Conservation (phyloP, 1,139 yeast genomes). For the Yamadazyma atlantica region DNA sequence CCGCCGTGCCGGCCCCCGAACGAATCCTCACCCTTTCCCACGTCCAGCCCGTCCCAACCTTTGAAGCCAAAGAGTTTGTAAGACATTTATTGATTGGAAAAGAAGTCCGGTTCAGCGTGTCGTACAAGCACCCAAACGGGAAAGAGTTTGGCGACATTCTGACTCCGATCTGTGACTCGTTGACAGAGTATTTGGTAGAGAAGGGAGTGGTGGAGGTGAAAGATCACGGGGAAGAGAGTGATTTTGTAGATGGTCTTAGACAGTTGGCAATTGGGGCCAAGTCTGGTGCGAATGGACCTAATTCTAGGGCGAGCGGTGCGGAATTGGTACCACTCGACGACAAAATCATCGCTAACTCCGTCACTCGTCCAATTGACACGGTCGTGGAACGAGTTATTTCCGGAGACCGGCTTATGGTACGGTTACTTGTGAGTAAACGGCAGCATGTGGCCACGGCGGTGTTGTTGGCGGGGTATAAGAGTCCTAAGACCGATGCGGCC, state of each 20-base stretch:
- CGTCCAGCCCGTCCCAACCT: constrained; percentile 51
- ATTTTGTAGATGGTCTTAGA: constrained; percentile 24
- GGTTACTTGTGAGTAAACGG: constrained; percentile 47
- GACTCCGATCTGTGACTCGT: constrained; percentile 62
- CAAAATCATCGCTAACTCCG: constrained; percentile 36
- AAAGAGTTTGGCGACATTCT: constrained; percentile 74
- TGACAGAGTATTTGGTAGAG: constrained; percentile 55
- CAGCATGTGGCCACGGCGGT: constrained; percentile 55
- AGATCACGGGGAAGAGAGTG: constrained; percentile 46
- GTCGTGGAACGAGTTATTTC: constrained; percentile 74
- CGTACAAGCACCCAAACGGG: constrained; percentile 51
- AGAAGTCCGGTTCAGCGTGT: constrained; percentile 58
- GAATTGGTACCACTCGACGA: constrained; percentile 42
- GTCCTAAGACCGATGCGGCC: constrained; percentile 74
- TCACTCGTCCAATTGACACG: constrained; percentile 46
- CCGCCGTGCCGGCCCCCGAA: constrained; percentile 53
- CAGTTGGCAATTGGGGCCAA: constrained; percentile 51
- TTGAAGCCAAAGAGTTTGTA: constrained; percentile 60
- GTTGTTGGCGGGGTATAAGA: constrained; percentile 68
- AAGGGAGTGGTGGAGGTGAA: constrained; percentile 66
- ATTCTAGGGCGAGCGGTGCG: too few species aligned
- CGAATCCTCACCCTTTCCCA: constrained; percentile 63
- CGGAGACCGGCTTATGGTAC: constrained; percentile 71
- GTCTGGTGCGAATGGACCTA: constrained; percentile 38
- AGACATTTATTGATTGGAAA: constrained; percentile 69